Evolutionary conservation across 148 eudicot species (phyloP).

Genomic region (Euryodendron excelsum): DNA sequence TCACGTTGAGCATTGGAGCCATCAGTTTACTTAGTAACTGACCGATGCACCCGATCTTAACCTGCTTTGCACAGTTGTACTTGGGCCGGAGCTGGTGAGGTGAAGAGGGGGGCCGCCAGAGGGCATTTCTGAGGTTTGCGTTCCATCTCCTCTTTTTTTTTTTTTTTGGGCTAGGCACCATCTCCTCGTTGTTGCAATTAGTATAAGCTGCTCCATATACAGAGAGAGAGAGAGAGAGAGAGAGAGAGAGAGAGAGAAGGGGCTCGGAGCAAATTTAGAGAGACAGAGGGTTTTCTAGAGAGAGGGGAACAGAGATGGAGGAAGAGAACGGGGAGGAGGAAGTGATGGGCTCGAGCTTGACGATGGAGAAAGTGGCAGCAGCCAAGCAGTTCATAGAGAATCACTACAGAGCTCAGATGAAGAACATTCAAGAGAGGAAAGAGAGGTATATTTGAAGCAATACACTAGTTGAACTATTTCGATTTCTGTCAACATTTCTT

Average conservation of each 20-base stretch:
- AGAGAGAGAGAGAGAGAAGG: conserved; percentile 1
- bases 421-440: conserved; percentile 81
- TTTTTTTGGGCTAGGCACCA: no score
- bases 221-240: background rate
- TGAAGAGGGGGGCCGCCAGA: background rate
- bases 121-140: conserved; percentile 4
- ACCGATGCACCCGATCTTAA: background rate
- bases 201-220: background rate
- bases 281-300: background rate
- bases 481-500: background rate
- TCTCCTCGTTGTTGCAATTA: conserved; percentile 3
- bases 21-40: background rate
- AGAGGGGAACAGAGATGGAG: conserved; percentile 3
- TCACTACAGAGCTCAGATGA: conserved; percentile 86
- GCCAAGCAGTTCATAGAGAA: conserved; percentile 95
- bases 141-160: no score
- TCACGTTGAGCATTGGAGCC: background rate
- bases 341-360: conserved; percentile 78
- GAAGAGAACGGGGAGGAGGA: conserved; percentile 35
- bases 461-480: background rate
- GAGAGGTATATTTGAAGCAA: conserved; percentile 53
- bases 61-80: background rate
- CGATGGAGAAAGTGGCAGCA: conserved; percentile 94
- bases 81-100: conserved; percentile 1
- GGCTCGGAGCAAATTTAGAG: no score